Evolutionary conservation across 1,139 yeast genomes (phyloP), one percentile per base, ranked within the genome.

Genomic region (Nematodospora anomalae): DNA sequence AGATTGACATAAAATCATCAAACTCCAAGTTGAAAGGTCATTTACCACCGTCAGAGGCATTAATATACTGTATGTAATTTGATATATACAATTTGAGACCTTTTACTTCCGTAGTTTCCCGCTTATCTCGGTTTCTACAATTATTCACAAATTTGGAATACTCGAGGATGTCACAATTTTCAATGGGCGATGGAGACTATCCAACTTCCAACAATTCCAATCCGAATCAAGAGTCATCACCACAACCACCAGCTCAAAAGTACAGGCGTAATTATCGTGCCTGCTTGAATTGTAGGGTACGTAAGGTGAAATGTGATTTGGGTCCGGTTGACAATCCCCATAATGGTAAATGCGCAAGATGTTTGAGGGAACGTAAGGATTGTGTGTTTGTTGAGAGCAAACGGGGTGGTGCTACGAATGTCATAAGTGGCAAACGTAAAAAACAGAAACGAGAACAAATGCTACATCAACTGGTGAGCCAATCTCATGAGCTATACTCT

Each of bases 301-400:
- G 95, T 26, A 89, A 89, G 53, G 87, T 86, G 32, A 81, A 82
- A 52, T 89, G 97, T 62, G 95, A 87, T 52, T 61, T 88, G 46
- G 96, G 95, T 2, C 79, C 82, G 3, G 78, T 80, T 9, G 83
- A 81, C 40, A 72, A 71, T 40, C 96, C 96, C 0, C 70, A 73
- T 36, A 80, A 79, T 6, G 95, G 95, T 5, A 94, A 94, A 13
- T 90, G 97, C 69, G 83, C 80, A 3, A 64, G 97, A 37, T 89
- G 97, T 53, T 71, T 76, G 43, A 69, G 96, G 35, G 96, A 89
- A 53, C 68, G 94, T 14, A 77, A 76, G 50, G 88, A 83, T 49
- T 89, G 97, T 61, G 80, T 82, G 16, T 84, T 89, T 60, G 83
- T 83, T 4, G 84, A 79, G 36, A 67, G 79, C 26, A 67, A 71